A percentile compares a stretch with the other conserved stretches of the same genome.
Conservation (phyloP, 352 stramenopile genomes). For the Stramenopiles sp. region DNA sequence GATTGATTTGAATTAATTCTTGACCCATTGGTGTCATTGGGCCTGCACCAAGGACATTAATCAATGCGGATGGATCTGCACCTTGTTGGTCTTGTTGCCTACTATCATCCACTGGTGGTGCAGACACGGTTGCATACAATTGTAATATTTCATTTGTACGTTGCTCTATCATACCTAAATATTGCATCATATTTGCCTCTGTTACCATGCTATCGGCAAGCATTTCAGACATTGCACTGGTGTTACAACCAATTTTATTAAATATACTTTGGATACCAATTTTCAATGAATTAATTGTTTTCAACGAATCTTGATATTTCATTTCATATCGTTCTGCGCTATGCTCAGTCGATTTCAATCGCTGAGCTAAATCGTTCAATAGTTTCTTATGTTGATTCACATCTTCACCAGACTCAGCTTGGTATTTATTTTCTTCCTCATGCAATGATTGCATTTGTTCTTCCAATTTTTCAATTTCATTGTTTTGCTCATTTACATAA, state of each 20-base stretch:
- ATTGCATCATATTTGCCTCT: slow-evolving; percentile 47
- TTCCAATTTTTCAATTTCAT: slow-evolving; percentile 45
- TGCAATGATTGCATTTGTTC: slow-evolving; percentile 15
- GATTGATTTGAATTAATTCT: background rate
- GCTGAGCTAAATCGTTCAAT: slow-evolving; percentile 44
- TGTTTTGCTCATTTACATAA: slow-evolving; percentile 75
- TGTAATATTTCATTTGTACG: slow-evolving; percentile 53
- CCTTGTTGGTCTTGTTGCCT: background rate
- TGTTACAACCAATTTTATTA: slow-evolving; percentile 44
- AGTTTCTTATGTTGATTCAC: slow-evolving; percentile 33
- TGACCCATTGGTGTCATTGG: background rate
- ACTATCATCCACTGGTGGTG: background rate
- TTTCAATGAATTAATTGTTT: slow-evolving; percentile 45
- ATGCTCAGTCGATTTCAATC: slow-evolving; percentile 54
- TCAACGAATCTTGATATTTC: slow-evolving; percentile 34
- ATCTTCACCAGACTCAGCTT: slow-evolving; percentile 34
- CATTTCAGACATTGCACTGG: slow-evolving; percentile 45
- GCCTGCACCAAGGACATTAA: background rate
- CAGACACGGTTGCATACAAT: slow-evolving; percentile 28
- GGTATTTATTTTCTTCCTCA: slow-evolving; percentile 56
- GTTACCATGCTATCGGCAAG: slow-evolving; percentile 36
- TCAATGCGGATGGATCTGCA: background rate
- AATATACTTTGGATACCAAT: slow-evolving; percentile 43
- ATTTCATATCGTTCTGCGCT: slow-evolving; percentile 42
- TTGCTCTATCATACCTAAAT: slow-evolving; percentile 54